These are phyloP conservation scores for Stachybotrys chlorohalonatus DNA, from an alignment of 2,329 filamentous ascomycete species.

Conservation along the genomic window DNA sequence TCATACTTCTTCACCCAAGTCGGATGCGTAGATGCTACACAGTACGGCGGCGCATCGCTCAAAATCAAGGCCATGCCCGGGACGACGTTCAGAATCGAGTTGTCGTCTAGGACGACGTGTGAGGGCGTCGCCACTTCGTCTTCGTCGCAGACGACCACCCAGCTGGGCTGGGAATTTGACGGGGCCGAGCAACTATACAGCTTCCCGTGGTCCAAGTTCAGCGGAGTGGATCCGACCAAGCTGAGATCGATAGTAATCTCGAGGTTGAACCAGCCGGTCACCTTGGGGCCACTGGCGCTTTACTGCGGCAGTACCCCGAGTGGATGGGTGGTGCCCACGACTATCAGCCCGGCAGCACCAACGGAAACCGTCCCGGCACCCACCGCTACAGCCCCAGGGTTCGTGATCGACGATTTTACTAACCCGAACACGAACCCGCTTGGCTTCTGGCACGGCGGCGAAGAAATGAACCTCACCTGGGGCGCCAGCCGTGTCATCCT, in stretches of 20 bases:
- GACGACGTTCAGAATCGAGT: constrained; percentile 40
- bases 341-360: constrained; percentile 28
- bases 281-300: constrained; percentile 46
- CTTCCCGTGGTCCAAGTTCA: constrained; percentile 45
- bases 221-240: constrained; percentile 39
- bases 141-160: constrained; percentile 28
- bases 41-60: constrained; percentile 47
- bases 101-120: constrained; percentile 38
- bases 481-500: constrained; percentile 39
- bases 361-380: constrained; percentile 41
- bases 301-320: constrained; percentile 44
- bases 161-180: constrained; percentile 52
- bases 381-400: constrained; percentile 32
- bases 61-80: constrained; percentile 44
- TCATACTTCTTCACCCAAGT: constrained; percentile 52
- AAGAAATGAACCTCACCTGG: constrained; percentile 47
- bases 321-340: constrained; percentile 38
- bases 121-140: constrained; percentile 25
- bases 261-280: constrained; percentile 33
- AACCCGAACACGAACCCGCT: constrained; percentile 45
- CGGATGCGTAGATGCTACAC: constrained; percentile 41
- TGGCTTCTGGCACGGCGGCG: constrained; percentile 57
- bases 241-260: constrained; percentile 43
- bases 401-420: constrained; percentile 54
- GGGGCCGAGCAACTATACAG: constrained; percentile 50